phyloP scores from a whole-genome alignment of 2,329 filamentous ascomycete genomes.

The Scedosporium dehoogii region DNA sequence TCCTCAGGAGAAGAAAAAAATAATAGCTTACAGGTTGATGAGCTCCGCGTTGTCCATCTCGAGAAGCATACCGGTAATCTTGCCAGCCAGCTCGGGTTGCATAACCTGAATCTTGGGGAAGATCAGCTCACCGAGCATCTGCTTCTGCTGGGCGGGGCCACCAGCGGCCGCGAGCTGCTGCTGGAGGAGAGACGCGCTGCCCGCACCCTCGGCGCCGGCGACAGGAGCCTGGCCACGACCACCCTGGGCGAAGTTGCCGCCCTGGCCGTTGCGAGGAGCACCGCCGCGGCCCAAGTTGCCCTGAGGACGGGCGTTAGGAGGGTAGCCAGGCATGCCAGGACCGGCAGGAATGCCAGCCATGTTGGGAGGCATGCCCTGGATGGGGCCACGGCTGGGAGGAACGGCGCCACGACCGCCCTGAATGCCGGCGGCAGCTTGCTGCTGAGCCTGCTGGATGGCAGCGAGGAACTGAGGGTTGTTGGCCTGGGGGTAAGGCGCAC shows the following conservation, averaged over 20 bases:
- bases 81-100: constrained; percentile 92
- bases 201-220: constrained; percentile 12
- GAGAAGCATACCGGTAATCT: constrained; percentile 99
- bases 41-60: constrained; percentile 98
- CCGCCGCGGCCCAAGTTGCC: constrained; percentile 37
- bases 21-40: constrained; percentile 92
- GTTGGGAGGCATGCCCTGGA: constrained; percentile 66
- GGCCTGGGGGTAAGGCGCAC: constrained; percentile 66
- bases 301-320: constrained; percentile 45
- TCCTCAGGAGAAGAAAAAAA: constrained; percentile 20
- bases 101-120: constrained; percentile 97
- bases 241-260: constrained; percentile 33
- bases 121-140: constrained; percentile 93
- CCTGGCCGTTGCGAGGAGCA: constrained; percentile 29
- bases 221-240: constrained; percentile 28
- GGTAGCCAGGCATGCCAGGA: constrained; percentile 45
- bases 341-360: constrained; percentile 36
- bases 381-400: constrained; percentile 60
- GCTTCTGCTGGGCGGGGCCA: constrained; percentile 79
- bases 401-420: constrained; percentile 51
- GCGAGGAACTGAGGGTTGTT: constrained; percentile 71
- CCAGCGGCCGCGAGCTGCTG: constrained; percentile 44
- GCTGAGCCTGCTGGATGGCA: constrained; percentile 71
- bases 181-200: constrained; percentile 35
- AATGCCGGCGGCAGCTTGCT: constrained; percentile 34